Base-by-base conservation (phyloP, 164 flowering plant genomes). In the Macadamia tetraphylla region DNA sequence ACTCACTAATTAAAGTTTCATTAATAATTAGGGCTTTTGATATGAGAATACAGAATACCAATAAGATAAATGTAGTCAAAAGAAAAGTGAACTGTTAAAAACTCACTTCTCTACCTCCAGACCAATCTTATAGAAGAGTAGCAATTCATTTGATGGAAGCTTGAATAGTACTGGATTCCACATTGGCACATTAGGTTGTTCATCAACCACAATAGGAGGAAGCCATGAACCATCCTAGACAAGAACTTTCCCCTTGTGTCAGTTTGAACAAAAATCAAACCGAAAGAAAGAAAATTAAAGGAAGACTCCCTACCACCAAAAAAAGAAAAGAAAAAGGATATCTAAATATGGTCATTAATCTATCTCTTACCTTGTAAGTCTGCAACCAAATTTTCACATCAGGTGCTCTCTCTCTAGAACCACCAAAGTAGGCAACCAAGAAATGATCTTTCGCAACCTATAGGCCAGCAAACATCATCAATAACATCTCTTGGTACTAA, bases 361-460 rank as follows among this genome's bases (percentile, higher is more conserved):
- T 5, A 35, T 35, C 5, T 35, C 40, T 35, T 35, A 88, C 98
- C 90, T 86, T 83, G 76, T 79, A 91, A 31, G 74, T 80, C 79
- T 91, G 98, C 77, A 86, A 58, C 98, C 98, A 94, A 59, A 94
- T 94, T 74, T 88, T 91, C 29, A 91, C 98, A 80, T 94, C 97
- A 17, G 94, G 90, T 46, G 90, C 94, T 9, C 98, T 96, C 75
- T 94, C 98, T 1, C 31, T 32, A 61, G 86, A 48, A 51, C 97
- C 98, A 13, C 97, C 98, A 81, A 91, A 94, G 81, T 89, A 94
- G 49, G 97, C 98, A 69, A 87, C 90, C 78, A 94, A 70, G 74
- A 89, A 87, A 40, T 88, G 87, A 71, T 79, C 87, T 67, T 80
- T 81, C 23, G 76, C 92, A 60, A 94, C 84, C 97, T 91, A 70